Percentiles rank a stretch among this genome's conserved stretches.
Conservation (phyloP, 352 stramenopile species). For the Peronospora farinosa region DNA sequence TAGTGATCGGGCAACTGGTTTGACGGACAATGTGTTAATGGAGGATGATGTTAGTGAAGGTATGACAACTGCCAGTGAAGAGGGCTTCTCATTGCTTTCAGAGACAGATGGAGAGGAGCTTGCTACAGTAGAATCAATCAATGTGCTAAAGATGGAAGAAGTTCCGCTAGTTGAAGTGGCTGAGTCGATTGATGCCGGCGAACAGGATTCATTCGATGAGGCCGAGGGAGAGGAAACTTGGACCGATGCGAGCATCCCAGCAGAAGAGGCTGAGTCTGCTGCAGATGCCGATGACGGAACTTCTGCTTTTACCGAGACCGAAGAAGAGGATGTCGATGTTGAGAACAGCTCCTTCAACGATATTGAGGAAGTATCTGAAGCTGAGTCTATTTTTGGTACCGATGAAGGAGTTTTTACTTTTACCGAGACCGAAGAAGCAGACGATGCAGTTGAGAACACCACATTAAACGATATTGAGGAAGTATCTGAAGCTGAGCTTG, state of each 20-base stretch:
- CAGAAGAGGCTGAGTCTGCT: constrained; percentile 5
- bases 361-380: background rate
- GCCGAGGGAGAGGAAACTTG: background rate
- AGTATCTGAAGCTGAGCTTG: background rate
- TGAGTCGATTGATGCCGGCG: background rate
- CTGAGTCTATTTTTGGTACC: background rate
- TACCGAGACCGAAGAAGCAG: constrained; percentile 4
- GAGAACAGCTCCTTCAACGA: background rate
- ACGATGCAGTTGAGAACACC: background rate
- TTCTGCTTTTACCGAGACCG: background rate
- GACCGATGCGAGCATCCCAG: background rate
- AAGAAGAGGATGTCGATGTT: constrained; percentile 1
- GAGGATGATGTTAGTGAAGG: constrained; percentile 8
- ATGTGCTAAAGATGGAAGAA: constrained; percentile 3
- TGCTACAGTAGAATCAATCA: background rate
- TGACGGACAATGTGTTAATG: background rate
- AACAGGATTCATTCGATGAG: background rate
- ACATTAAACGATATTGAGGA: background rate
- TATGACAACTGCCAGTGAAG: background rate
- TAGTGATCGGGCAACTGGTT: background rate
- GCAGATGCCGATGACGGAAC: background rate
- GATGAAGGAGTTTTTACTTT: background rate
- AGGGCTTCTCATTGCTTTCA: background rate
- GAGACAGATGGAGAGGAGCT: constrained; percentile 5
- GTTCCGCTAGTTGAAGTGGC: background rate